phyloP scores from a whole-genome alignment of 1,139 yeast species.

The Zygosaccharomyces pseudobailii region DNA sequence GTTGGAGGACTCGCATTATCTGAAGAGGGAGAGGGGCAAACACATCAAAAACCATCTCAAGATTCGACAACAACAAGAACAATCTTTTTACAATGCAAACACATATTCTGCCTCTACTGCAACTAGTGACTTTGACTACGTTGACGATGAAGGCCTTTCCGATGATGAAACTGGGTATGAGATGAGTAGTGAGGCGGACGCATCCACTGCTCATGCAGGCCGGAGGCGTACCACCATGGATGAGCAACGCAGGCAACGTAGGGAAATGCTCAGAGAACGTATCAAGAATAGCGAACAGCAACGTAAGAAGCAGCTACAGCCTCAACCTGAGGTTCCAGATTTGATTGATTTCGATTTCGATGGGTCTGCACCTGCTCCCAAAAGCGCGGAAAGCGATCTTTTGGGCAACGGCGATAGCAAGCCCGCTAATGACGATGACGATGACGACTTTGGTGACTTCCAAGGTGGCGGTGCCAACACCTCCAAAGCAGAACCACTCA shows the following conservation, averaged over 20 bases:
- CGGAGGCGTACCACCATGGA: slow-evolving; percentile 29
- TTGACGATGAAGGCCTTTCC: slow-evolving; percentile 19
- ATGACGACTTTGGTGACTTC: slow-evolving; percentile 37
- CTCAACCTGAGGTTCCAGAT: slow-evolving; percentile 19
- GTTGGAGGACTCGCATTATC: slow-evolving; percentile 29
- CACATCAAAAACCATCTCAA: slow-evolving; percentile 29
- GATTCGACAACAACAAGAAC: slow-evolving; percentile 23
- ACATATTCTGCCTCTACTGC: slow-evolving; percentile 3
- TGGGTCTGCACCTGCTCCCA: not conserved
- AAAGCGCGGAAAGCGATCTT: not conserved
- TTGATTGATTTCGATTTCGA: slow-evolving; percentile 21
- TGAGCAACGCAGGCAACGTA: slow-evolving; percentile 35
- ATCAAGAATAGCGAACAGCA: slow-evolving; percentile 32
- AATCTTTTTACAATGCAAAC: slow-evolving; percentile 22
- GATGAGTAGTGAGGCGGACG: slow-evolving; percentile 8
- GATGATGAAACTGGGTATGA: slow-evolving; percentile 20
- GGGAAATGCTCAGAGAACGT: slow-evolving; percentile 33
- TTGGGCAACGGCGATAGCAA: not conserved
- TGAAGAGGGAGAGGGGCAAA: slow-evolving; percentile 29
- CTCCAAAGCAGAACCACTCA: slow-evolving; percentile 3
- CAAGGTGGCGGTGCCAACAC: slow-evolving; percentile 25
- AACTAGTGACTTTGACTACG: slow-evolving; percentile 12
- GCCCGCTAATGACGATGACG: slow-evolving; percentile 21
- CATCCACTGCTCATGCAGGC: slow-evolving; percentile 11
- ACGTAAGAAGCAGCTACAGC: slow-evolving; percentile 23